Evolutionary conservation across 352 stramenopile genomes (phyloP).

Genomic region (Globisporangium cederbergense): DNA sequence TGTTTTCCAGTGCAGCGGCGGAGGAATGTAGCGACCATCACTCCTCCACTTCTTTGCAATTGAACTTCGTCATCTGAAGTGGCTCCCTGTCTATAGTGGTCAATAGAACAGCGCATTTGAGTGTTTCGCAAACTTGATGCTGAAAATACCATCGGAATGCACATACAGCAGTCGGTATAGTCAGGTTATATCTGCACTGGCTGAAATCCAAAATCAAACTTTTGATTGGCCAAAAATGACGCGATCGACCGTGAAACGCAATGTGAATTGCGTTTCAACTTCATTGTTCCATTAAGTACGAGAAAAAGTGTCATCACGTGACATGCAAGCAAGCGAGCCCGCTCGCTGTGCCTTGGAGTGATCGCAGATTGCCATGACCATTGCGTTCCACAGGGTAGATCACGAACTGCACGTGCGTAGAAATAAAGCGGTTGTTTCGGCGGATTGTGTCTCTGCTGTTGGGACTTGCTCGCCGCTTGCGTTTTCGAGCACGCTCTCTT

Average conservation of each 20-base stretch:
- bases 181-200: background rate
- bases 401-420: background rate
- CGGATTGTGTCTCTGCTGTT: background rate
- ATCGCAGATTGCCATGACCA: background rate
- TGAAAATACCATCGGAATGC: background rate
- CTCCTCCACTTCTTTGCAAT: background rate
- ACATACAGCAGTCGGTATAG: background rate
- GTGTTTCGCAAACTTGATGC: background rate
- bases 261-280: slow-evolving; percentile 14
- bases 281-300: slow-evolving; percentile 5
- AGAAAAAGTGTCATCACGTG: slow-evolving; percentile 7
- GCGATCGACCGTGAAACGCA: slow-evolving; percentile 6
- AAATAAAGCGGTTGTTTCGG: background rate
- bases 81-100: background rate
- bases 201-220: slow-evolving; percentile 3
- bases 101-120: too few species aligned
- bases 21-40: background rate
- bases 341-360: background rate
- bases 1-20: background rate
- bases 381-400: background rate
- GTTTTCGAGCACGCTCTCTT: background rate
- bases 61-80: background rate
- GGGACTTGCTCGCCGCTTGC: background rate
- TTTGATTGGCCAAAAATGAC: slow-evolving; percentile 6
- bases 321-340: slow-evolving; percentile 6